Conservation (phyloP, 805 yeast genomes). For the Clavispora fructus region DNA sequence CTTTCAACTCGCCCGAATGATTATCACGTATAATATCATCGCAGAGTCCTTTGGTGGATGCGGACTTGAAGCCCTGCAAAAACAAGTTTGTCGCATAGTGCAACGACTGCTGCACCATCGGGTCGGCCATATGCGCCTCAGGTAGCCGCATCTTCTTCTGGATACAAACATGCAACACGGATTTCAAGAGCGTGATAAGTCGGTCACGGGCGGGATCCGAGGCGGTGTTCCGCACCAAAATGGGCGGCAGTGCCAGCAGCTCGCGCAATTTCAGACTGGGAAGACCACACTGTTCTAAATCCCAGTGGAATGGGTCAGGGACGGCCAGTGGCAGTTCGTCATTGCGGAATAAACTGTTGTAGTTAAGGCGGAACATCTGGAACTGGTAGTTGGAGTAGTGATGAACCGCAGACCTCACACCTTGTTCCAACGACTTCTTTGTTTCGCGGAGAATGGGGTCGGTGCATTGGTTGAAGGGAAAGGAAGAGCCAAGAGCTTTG, state of each 20-base stretch:
- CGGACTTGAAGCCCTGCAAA: constrained; percentile 10
- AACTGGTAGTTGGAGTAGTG: constrained; percentile 1
- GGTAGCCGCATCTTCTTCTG: background rate
- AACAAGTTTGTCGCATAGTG: constrained; percentile 11
- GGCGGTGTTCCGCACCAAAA: background rate
- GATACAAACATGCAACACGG: constrained; percentile 1
- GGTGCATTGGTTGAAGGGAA: constrained; percentile 7
- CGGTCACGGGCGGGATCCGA: background rate
- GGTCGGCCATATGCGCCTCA: background rate
- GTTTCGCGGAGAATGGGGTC: constrained; percentile 7
- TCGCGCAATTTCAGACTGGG: background rate
- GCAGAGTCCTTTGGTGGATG: constrained; percentile 9
- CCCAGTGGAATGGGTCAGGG: background rate
- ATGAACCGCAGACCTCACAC: constrained; percentile 3
- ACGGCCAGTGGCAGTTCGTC: background rate
- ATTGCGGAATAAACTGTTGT: background rate
- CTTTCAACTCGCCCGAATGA: constrained; percentile 5
- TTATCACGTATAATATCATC: constrained; percentile 3
- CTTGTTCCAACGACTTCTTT: constrained; percentile 5
- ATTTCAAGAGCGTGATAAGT: background rate
- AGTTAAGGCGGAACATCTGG: background rate
- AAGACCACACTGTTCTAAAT: background rate
- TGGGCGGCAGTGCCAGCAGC: constrained; percentile 1
- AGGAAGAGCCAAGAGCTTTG: constrained; percentile 1
- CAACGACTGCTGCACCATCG: constrained; percentile 3